Percentiles rank a stretch among this genome's conserved stretches.
These are phyloP conservation scores for Stereocaulon alpinum DNA, from an alignment of 495 filamentous ascomycete genomes.

Conservation along the genomic window DNA sequence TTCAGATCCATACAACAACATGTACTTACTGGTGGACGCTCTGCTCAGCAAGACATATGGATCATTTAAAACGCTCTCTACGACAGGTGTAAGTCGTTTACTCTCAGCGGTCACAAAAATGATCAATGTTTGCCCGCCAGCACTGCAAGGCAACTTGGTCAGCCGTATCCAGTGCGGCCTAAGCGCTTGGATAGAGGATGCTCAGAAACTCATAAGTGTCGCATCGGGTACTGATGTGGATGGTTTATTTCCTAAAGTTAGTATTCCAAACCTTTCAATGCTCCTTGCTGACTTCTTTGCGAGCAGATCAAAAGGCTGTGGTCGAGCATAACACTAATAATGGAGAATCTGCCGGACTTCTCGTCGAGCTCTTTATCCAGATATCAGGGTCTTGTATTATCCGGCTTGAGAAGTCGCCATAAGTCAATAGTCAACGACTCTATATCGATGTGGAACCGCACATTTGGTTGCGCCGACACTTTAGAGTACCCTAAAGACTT, in stretches of 20 bases:
- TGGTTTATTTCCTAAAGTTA: background rate
- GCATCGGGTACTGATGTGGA: background rate
- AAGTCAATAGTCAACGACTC: slow-evolving; percentile 41
- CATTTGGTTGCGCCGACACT: slow-evolving; percentile 38
- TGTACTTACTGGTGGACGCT: slow-evolving; percentile 45
- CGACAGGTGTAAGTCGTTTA: slow-evolving; percentile 22
- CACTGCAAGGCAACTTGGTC: slow-evolving; percentile 30
- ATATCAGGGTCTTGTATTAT: slow-evolving; percentile 43
- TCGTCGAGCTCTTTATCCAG: slow-evolving; percentile 33
- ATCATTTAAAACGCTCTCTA: slow-evolving; percentile 14
- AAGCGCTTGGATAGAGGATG: slow-evolving; percentile 50
- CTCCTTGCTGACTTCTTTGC: background rate
- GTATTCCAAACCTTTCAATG: background rate
- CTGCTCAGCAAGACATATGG: slow-evolving; percentile 38
- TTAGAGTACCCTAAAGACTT: slow-evolving; percentile 41
- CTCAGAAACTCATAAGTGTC: slow-evolving; percentile 19
- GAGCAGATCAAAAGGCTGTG: slow-evolving; percentile 26
- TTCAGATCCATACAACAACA: slow-evolving; percentile 49
- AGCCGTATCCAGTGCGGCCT: slow-evolving; percentile 49
- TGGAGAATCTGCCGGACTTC: slow-evolving; percentile 24
- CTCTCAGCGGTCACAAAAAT: slow-evolving; percentile 27
- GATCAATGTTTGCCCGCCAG: slow-evolving; percentile 28
- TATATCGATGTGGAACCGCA: slow-evolving; percentile 49
- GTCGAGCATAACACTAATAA: slow-evolving; percentile 17
- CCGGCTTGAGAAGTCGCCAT: slow-evolving; percentile 46